A percentile compares a stretch with the other conserved stretches of the same genome.
Evolutionary conservation across 257 asterid species (phyloP).

Genomic region (Leptodermis oblonga): DNA sequence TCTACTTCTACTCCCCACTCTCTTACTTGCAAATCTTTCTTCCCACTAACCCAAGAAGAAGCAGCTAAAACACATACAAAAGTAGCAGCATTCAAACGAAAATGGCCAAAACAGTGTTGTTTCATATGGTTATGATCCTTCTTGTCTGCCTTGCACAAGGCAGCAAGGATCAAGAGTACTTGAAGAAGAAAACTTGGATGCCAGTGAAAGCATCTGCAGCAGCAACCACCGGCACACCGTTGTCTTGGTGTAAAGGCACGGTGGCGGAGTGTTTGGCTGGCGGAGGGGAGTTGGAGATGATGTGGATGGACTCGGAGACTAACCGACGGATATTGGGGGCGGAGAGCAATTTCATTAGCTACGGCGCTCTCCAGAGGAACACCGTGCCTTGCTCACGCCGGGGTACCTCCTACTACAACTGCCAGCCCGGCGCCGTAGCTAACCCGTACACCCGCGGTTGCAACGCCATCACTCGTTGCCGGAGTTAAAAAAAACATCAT

Average conservation of each 20-base stretch:
- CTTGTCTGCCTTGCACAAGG: conserved; percentile 3
- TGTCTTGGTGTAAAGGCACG: conserved; percentile 32
- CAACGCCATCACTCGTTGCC: conserved; percentile 72
- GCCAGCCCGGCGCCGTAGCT: conserved; percentile 70
- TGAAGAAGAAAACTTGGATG: not conserved
- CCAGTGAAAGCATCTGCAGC: conserved; percentile 6
- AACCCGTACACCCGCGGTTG: conserved; percentile 80
- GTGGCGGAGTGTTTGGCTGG: conserved; percentile 56
- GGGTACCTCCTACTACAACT: conserved; percentile 92
- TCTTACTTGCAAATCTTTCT: not conserved
- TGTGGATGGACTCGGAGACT: conserved; percentile 45
- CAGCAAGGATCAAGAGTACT: not conserved
- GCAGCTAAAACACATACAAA: not conserved
- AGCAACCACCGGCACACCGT: conserved; percentile 14
- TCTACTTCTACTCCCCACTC: not conserved
- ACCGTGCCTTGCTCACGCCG: conserved; percentile 63
- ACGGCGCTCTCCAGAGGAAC: conserved; percentile 81
- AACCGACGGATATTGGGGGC: conserved; percentile 66
- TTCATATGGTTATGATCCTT: not conserved
- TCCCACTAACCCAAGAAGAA: not conserved
- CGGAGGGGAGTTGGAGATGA: conserved; percentile 44
- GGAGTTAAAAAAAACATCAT: conserved; percentile 35
- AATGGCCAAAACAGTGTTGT: not conserved
- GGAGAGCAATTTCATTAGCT: conserved; percentile 57
- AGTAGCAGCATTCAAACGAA: not conserved